A percentile compares a stretch with the other conserved stretches of the same genome.
Conservation (phyloP, 176 grass and related monocot genomes). For the Zizania latifolia region DNA sequence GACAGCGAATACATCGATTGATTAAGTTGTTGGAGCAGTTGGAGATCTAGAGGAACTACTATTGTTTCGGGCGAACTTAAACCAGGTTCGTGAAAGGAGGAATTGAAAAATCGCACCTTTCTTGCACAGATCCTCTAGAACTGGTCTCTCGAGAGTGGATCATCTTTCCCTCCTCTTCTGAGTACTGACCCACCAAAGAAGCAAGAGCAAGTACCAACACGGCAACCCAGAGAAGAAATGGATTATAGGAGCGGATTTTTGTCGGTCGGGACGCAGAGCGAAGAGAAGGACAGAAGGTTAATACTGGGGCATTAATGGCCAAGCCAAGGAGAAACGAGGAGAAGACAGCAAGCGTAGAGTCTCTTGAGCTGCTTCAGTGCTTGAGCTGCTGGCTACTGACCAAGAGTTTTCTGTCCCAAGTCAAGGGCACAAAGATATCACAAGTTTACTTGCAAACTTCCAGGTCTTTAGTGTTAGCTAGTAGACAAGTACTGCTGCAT, state of each 20-base stretch:
- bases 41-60: constrained; percentile 3
- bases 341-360: not conserved
- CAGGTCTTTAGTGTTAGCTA: no score
- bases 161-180: not conserved
- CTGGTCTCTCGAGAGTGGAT: not conserved
- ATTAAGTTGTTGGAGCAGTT: not conserved
- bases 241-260: not conserved
- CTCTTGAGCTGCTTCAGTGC: no score
- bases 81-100: not conserved
- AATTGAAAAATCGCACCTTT: constrained; percentile 16
- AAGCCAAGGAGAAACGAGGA: not conserved
- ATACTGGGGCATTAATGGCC: not conserved
- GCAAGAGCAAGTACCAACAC: not conserved
- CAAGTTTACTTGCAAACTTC: no score
- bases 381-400: no score
- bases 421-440: no score
- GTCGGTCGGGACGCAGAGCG: not conserved
- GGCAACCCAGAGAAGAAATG: not conserved
- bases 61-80: not conserved
- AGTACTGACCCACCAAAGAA: not conserved
- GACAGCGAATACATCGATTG: not conserved
- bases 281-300: not conserved
- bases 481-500: no score
- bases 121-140: not conserved
- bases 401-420: no score